Evolutionary conservation across 176 grass and related monocot species (phyloP).

Genomic region (Calamus simplicifolius): DNA sequence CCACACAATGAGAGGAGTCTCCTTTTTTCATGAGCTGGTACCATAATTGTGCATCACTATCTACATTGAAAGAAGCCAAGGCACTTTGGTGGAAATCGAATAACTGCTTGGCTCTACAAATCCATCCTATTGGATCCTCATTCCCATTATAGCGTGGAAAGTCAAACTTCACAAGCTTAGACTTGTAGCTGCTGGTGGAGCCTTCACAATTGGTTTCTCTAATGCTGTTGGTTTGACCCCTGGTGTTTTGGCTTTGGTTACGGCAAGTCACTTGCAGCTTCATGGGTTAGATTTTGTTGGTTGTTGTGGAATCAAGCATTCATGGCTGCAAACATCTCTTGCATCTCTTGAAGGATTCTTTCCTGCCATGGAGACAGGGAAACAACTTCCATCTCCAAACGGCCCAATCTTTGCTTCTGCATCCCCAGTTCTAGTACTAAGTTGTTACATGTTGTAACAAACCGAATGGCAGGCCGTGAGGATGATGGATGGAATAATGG

Average conservation of each 20-base stretch:
- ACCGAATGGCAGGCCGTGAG: too few relatives aligned
- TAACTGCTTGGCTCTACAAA: neutral
- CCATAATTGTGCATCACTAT: neutral
- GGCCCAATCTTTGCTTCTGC: too few relatives aligned
- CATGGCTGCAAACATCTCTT: neutral
- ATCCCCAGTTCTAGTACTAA: too few relatives aligned
- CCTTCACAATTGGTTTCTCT: neutral
- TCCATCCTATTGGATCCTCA: neutral
- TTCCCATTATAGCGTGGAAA: neutral
- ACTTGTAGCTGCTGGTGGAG: neutral
- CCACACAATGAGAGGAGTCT: neutral
- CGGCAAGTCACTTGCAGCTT: neutral
- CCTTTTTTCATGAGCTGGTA: neutral
- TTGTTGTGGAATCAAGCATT: neutral
- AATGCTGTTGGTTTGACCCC: neutral
- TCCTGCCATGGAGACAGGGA: neutral
- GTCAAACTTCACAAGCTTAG: neutral
- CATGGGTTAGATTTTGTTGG: neutral
- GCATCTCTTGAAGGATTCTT: neutral
- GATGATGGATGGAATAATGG: too few relatives aligned
- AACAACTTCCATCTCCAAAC: neutral
- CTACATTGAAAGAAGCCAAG: neutral
- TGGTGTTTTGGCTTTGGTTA: neutral
- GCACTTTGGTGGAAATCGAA: conserved; percentile 1
- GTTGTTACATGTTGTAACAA: too few relatives aligned